Evolutionary conservation across 2,329 filamentous ascomycete species (phyloP), one percentile per base, ranked within the genome.

Genomic region (Proliferodiscus dingleyae): DNA sequence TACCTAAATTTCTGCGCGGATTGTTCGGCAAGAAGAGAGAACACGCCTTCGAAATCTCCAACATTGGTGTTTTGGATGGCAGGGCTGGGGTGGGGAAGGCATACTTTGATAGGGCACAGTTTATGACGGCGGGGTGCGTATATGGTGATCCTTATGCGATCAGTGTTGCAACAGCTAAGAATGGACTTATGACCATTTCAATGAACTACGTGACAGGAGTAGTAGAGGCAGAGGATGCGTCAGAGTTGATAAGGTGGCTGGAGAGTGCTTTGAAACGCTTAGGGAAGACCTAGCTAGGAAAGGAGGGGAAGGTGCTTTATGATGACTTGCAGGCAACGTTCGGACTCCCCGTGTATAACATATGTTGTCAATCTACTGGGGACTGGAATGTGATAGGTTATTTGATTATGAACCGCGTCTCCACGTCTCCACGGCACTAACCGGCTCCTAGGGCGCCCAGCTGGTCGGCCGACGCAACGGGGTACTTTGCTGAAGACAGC

Each of bases 11-110:
- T 49, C 72, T 71, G 52, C 49, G 54, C 3, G 55, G 59, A 1
- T 71, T 70, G 53, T 56, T 77, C 13, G 74, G 74, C 1, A 59
- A 64, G 43, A 54, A 62, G 10, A 67, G 74, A 8, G 58, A 64
- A 2, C 54, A 55, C 3, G 71, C 72, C 1, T 80, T 74, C 70
- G 71, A 73, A 49, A 54, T 80, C 5, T 77, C 73, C 48, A 81
- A 80, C 55, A 51, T 79, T 13, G 77, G 77, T 1, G 64, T 66
- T 21, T 53, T 74, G 15, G 55, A 61, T 49, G 53, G 55, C 19
- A 51, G 49, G 3, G 22, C 41, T 19, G 41, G 41, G 5, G 41
- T 11, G 18, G 22, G 46, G 22, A 49, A 41, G 16, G 52, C 47
- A 6, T 43, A 9, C 2, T 55, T 58, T 45, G 52, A 55, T 40